phyloP scores from a whole-genome alignment of 441 rosid genomes.

The Gossypium lobatum region DNA sequence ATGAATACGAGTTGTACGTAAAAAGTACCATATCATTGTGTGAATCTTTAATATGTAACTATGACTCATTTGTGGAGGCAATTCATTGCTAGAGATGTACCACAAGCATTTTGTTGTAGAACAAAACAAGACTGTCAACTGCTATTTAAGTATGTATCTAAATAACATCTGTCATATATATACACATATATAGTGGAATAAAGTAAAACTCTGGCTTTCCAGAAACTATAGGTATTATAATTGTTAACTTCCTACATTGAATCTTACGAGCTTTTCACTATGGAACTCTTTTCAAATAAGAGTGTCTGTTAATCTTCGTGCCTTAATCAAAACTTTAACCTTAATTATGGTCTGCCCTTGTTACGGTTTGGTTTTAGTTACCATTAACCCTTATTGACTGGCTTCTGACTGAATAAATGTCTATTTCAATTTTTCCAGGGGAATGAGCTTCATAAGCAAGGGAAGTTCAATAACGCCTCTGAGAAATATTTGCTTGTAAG shows the following conservation, averaged over 20 bases:
- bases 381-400: neutral
- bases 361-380: neutral
- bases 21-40: neutral
- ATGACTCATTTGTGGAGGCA: neutral
- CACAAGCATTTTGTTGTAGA: neutral
- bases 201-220: neutral
- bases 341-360: neutral
- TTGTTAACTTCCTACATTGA: neutral
- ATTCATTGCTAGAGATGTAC: neutral
- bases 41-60: neutral
- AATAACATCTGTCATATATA: neutral
- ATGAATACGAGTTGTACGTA: neutral
- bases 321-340: neutral
- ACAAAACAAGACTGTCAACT: neutral
- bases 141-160: neutral
- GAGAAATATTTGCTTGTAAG: slow-evolving; percentile 81
- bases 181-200: neutral
- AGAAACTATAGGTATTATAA: neutral
- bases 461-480: slow-evolving; percentile 60
- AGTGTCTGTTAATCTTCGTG: neutral
- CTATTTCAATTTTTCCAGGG: slow-evolving; percentile 44
- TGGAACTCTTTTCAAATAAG: neutral
- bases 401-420: neutral
- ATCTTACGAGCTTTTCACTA: neutral
- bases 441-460: slow-evolving; percentile 77